A percentile compares a stretch with the other conserved stretches of the same genome.
Conservation (phyloP, 83 land plant genomes). For the Picea mariana region DNA sequence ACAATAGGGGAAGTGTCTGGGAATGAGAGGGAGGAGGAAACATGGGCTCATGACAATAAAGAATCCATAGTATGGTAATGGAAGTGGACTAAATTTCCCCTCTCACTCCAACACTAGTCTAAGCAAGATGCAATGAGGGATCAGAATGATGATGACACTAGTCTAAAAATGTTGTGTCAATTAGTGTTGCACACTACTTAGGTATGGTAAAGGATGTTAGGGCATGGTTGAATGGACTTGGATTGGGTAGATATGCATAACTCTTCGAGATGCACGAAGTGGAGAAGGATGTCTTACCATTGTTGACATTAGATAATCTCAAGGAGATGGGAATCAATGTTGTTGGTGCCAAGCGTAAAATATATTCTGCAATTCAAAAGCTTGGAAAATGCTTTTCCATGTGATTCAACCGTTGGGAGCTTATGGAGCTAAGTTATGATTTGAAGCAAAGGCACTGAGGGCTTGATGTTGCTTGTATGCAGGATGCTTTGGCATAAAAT, state of each 20-base stretch:
- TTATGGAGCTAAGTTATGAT: too few species aligned
- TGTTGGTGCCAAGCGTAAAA: conserved; percentile 69
- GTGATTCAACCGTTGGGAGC: too few species aligned
- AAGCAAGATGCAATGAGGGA: conserved; percentile 2
- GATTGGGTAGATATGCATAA: conserved; percentile 25
- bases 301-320: conserved; percentile 25
- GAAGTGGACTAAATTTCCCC: background rate
- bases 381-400: conserved; percentile 36
- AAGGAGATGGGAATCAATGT: conserved; percentile 57
- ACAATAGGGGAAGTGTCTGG: background rate
- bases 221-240: conserved; percentile 28
- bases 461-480: too few species aligned
- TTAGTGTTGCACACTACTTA: conserved; percentile 9
- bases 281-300: conserved; percentile 30
- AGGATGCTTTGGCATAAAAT: too few species aligned
- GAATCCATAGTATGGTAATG: conserved; percentile 8
- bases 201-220: conserved; percentile 13
- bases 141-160: background rate
- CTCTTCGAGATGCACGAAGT: conserved; percentile 34
- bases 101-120: background rate
- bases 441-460: too few species aligned
- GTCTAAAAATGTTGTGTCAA: background rate
- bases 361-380: conserved; percentile 63
- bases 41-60: background rate
- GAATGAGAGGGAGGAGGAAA: conserved; percentile 3